Evolutionary conservation across 495 filamentous ascomycete species (phyloP), one percentile per base, ranked within the genome.

Genomic region (Penicillium flavigenum): DNA sequence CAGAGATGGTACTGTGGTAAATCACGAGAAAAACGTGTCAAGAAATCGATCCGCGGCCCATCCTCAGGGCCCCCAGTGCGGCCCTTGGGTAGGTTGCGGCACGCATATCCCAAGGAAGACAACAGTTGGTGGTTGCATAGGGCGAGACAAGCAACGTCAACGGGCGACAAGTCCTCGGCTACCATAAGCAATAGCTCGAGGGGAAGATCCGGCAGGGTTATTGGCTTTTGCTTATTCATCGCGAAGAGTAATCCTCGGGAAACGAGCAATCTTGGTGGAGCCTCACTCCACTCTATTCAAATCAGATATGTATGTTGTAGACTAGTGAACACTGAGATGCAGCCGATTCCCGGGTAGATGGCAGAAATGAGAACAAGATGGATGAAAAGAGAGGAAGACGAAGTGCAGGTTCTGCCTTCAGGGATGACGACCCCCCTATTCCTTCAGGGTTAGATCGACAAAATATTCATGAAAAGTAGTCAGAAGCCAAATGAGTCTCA

Each of bases 1-100:
- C 36, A 51, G 20, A 51, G 22, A 51, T 51, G 17, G 24, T 51
- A 51, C 17, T 51, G 49, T 22, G 49, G 32, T 22, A 51, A 17
- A 14, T 51, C 36, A 20, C 36, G 36, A 17, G 49, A 27, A 42
- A 51, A 24, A 1, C 49, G 49, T 26, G 49, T 42, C 27, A 51
- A 17, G 0, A 34, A 29, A 10, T 49, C 29, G 29, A 34, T 49
- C 9, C 49, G 49, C n/a, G 16, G 22, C 12, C 41, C 22, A 42
- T 51, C 49, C 0, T 2, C 27, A 10, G 49, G 36, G 5, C 16
- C 3, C 41, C 20, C 12, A 36, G 32, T 51, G 49, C 34, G 22
- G 9, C 7, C 6, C 5, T 41, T 51, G 19, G 49, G 27, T 16
- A 51, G 34, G 31, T 9, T 8, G 4, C 22, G 9, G 12, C 19